These are phyloP conservation scores for Orbilia oligospora DNA, from an alignment of 2,329 filamentous ascomycete genomes.

Conservation along the genomic window DNA sequence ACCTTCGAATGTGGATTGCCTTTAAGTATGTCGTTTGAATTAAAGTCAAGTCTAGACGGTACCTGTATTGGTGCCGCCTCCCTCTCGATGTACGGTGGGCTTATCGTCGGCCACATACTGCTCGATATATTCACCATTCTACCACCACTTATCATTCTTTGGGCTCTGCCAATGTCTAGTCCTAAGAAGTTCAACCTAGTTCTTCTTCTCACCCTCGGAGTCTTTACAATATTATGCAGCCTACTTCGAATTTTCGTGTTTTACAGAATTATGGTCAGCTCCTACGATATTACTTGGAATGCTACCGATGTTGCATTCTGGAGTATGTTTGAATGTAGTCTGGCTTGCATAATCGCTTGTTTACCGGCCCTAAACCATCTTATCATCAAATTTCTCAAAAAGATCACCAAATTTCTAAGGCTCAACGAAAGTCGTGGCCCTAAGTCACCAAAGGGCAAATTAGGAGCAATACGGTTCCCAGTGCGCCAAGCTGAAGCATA, in stretches of 20 bases:
- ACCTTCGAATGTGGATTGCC: conserved; percentile 45
- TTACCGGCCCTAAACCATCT: conserved; percentile 49
- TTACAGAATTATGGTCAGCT: conserved; percentile 35
- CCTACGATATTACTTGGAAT: conserved; percentile 50
- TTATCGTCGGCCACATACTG: conserved; percentile 41
- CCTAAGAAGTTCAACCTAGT: conserved; percentile 42
- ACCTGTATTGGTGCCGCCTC: conserved; percentile 39
- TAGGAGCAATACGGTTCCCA: conserved; percentile 5
- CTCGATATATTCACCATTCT: conserved; percentile 50
- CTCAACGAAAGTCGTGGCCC: not conserved
- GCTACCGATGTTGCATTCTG: conserved; percentile 40
- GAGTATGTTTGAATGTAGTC: conserved; percentile 36
- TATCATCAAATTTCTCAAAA: conserved; percentile 30
- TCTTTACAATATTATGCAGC: conserved; percentile 40
- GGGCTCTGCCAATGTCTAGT: conserved; percentile 32
- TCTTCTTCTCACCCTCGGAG: conserved; percentile 34
- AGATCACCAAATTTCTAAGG: not conserved
- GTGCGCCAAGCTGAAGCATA: not conserved
- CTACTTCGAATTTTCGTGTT: conserved; percentile 36
- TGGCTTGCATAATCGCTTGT: conserved; percentile 47
- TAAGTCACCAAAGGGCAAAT: not conserved
- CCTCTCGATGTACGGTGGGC: conserved; percentile 35
- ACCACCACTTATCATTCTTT: conserved; percentile 41
- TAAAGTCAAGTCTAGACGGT: conserved; percentile 28
- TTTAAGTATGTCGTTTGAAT: conserved; percentile 23